Conservation (phyloP, 2,329 filamentous ascomycete genomes). For the Ophiostoma sp. region DNA sequence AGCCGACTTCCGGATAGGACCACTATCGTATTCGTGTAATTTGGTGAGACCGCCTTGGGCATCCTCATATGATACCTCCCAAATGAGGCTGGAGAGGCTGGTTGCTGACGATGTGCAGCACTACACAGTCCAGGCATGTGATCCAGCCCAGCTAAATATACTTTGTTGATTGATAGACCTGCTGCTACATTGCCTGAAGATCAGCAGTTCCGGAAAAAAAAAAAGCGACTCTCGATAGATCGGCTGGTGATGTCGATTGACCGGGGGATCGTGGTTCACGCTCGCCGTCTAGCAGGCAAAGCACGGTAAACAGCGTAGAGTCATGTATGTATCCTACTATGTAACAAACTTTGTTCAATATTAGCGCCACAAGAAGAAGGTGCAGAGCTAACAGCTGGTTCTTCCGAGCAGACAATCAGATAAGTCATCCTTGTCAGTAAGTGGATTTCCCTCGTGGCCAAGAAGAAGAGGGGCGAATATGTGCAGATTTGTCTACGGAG, state of each 20-base stretch:
- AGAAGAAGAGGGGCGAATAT: neutral
- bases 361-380: no score
- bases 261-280: neutral
- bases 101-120: neutral
- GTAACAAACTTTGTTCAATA: neutral
- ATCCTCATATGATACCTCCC: neutral
- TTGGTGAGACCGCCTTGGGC: neutral
- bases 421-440: neutral
- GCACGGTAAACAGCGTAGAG: neutral
- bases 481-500: neutral
- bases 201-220: neutral
- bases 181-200: neutral
- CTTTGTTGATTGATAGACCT: neutral
- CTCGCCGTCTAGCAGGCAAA: neutral
- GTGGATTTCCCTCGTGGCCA: constrained; percentile 2
- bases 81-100: neutral
- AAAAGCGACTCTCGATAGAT: neutral
- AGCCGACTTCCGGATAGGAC: neutral
- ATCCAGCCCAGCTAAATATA: neutral
- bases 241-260: neutral
- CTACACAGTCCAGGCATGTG: neutral
- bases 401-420: neutral
- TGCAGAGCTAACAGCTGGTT: neutral
- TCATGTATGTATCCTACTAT: neutral
- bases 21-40: neutral